A percentile compares a stretch with the other conserved stretches of the same genome.
Evolutionary conservation across 768 basidiomycete genomes (phyloP).

Genomic region (Candolleomyces aberdarensis): DNA sequence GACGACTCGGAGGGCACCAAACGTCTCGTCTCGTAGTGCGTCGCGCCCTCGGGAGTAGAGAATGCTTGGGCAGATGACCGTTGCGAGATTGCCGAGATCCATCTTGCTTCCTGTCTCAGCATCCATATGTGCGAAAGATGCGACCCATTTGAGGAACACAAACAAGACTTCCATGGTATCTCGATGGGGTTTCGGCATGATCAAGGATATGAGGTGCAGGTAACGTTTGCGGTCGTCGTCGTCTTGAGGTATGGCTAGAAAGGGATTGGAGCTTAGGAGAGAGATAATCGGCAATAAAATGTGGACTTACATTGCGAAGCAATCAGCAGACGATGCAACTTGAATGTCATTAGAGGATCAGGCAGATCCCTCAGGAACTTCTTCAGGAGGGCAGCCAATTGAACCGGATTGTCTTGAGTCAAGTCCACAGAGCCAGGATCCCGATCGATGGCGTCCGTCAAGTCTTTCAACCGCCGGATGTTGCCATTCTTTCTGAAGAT

Average conservation of each 20-base stretch:
- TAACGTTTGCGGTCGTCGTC: conserved; percentile 74
- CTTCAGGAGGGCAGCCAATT: conserved; percentile 94
- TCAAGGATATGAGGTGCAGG: conserved; percentile 80
- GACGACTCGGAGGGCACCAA: conserved; percentile 82
- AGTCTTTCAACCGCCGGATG: conserved; percentile 86
- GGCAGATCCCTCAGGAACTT: conserved; percentile 96
- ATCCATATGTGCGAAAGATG: conserved; percentile 97
- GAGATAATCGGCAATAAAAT: background rate
- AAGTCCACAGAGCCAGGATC: conserved; percentile 91
- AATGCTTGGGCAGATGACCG: conserved; percentile 97
- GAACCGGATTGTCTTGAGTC: conserved; percentile 92
- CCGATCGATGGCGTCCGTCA: conserved; percentile 92
- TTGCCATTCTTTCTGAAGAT: conserved; percentile 99
- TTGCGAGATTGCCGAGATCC: conserved; percentile 94
- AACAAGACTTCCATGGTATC: conserved; percentile 98
- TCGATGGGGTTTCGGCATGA: conserved; percentile 90
- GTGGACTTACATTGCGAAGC: conserved; percentile 76
- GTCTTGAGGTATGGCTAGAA: conserved; percentile 64
- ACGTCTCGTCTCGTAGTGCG: conserved; percentile 90
- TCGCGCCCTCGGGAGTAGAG: conserved; percentile 86
- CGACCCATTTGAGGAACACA: conserved; percentile 99
- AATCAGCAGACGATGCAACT: conserved; percentile 85
- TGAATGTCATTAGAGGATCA: conserved; percentile 94
- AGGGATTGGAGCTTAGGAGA: conserved; percentile 7
- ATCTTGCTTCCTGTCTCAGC: conserved; percentile 98